Evolutionary conservation across 164 flowering plant genomes (phyloP).

Genomic region (Santalum album): DNA sequence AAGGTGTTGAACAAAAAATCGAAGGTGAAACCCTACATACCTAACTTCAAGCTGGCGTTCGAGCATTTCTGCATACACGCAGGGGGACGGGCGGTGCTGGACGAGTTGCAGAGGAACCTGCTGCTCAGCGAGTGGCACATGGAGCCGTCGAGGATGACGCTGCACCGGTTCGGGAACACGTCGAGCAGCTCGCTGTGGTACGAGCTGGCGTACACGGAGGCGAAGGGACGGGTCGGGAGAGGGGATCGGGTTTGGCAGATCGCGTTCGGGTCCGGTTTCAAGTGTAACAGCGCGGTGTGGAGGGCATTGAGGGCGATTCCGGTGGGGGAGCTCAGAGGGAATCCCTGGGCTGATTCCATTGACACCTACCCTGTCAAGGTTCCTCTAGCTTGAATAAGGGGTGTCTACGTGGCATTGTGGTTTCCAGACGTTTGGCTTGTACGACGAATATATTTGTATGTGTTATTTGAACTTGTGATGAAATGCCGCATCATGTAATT

Average conservation of each 20-base stretch:
- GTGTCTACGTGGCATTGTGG: too few relatives aligned
- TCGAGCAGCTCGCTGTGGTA: background rate
- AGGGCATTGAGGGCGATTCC: background rate
- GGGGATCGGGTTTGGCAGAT: background rate
- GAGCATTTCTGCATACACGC: background rate
- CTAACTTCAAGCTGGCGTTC: background rate
- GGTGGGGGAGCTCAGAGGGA: background rate
- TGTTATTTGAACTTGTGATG: too few relatives aligned
- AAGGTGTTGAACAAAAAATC: background rate
- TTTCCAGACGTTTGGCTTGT: too few relatives aligned
- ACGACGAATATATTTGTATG: too few relatives aligned
- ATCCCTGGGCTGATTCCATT: background rate
- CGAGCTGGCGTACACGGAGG: background rate
- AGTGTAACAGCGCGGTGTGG: slow-evolving; percentile 1
- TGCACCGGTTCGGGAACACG: background rate
- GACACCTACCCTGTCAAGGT: background rate
- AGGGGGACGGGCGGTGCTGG: background rate
- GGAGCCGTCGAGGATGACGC: background rate
- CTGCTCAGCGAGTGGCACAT: background rate
- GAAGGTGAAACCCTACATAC: background rate
- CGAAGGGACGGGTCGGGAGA: background rate
- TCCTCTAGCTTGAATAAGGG: too few relatives aligned
- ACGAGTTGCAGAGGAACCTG: background rate
- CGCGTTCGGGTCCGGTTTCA: background rate
- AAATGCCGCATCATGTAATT: too few relatives aligned